Evolutionary conservation across 352 stramenopile genomes (phyloP).

Genomic region (Nothophytophthora sp.): DNA sequence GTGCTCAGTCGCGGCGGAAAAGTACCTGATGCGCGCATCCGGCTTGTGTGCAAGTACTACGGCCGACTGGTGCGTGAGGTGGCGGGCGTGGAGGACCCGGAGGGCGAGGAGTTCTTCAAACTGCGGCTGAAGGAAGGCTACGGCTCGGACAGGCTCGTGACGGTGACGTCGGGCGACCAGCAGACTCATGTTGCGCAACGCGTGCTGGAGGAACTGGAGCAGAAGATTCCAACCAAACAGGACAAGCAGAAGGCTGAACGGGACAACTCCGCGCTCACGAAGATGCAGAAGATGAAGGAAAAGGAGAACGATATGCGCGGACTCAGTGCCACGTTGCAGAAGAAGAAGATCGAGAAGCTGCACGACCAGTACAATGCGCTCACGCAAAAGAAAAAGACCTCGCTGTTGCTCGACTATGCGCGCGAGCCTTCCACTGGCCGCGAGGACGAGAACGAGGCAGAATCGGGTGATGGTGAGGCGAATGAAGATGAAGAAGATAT

Average conservation of each 20-base stretch:
- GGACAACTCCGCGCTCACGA: constrained; percentile 37
- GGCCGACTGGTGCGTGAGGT: constrained; percentile 89
- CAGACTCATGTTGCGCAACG: constrained; percentile 73
- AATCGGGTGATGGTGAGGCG: constrained; percentile 9
- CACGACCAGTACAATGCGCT: constrained; percentile 82
- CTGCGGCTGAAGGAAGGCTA: constrained; percentile 83
- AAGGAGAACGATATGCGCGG: constrained; percentile 73
- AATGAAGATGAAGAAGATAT: constrained; percentile 33
- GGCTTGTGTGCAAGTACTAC: constrained; percentile 94
- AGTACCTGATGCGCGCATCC: constrained; percentile 92
- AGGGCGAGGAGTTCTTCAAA: constrained; percentile 92
- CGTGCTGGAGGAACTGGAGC: constrained; percentile 67
- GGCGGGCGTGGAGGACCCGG: constrained; percentile 89
- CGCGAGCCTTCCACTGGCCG: constrained; percentile 24
- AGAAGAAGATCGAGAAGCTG: constrained; percentile 86
- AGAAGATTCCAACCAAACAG: constrained; percentile 40
- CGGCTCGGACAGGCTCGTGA: constrained; percentile 63
- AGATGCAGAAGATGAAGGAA: constrained; percentile 61
- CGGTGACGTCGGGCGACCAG: constrained; percentile 36
- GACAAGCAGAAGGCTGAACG: constrained; percentile 43
- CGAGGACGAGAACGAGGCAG: constrained; percentile 29
- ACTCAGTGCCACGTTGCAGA: constrained; percentile 68
- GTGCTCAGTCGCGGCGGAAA: constrained; percentile 80
- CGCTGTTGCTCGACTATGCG: constrained; percentile 60
- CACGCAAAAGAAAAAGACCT: constrained; percentile 78